These are phyloP conservation scores for Hydrangea macrophylla DNA, from an alignment of 148 eudicot species.

Conservation along the genomic window DNA sequence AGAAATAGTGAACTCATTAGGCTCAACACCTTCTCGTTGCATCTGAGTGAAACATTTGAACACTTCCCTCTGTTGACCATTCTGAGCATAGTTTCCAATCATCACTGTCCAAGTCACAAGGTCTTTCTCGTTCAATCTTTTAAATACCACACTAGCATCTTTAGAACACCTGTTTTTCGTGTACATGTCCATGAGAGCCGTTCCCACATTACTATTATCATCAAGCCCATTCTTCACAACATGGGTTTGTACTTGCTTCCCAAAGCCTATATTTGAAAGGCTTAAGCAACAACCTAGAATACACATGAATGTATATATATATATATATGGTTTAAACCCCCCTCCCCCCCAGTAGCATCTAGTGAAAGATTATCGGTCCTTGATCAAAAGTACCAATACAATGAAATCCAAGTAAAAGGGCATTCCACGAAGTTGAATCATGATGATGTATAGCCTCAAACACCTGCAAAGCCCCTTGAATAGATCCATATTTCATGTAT, in stretches of 20 bases:
- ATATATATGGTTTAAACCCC: constrained; percentile 36
- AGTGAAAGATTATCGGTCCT: constrained; percentile 24
- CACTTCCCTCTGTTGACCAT: constrained; percentile 24
- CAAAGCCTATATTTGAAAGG: constrained; percentile 21
- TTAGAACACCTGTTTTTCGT: constrained; percentile 33
- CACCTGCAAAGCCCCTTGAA: constrained; percentile 16
- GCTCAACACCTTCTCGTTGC: constrained; percentile 24
- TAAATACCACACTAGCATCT: constrained; percentile 23
- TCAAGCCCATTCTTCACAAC: constrained; percentile 27
- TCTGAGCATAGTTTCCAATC: constrained; percentile 26
- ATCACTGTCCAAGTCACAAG: constrained; percentile 31
- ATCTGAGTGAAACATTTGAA: constrained; percentile 24
- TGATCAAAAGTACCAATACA: constrained; percentile 26
- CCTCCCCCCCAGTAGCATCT: constrained; percentile 43
- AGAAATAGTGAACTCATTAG: constrained; percentile 29
- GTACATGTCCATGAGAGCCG: constrained; percentile 49
- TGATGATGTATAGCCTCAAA: constrained; percentile 20
- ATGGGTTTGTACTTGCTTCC: constrained; percentile 45
- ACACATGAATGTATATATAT: constrained; percentile 38
- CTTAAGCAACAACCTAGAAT: constrained; percentile 38
- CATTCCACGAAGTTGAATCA: constrained; percentile 31
- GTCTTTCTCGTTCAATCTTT: constrained; percentile 25
- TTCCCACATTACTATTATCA: constrained; percentile 23
- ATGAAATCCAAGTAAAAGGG: constrained; percentile 36
- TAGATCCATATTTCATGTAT: constrained; percentile 21